Base-by-base conservation (phyloP, 2,329 filamentous ascomycete species). In the Blastomyces emzantsi region DNA sequence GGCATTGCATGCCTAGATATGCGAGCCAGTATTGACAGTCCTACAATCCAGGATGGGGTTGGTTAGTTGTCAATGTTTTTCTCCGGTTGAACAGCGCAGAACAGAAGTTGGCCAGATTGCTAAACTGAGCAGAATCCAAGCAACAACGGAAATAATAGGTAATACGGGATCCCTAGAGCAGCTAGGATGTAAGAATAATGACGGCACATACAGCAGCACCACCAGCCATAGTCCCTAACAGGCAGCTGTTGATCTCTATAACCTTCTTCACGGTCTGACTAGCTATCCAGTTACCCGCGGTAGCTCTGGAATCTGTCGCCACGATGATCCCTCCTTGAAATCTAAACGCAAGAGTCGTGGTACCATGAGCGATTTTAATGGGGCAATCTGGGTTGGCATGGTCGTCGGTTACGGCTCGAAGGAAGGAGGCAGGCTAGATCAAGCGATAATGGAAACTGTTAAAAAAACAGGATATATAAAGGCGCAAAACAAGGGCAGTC, bases 201-300 rank as follows among this genome's bases (percentile, higher is more conserved):
- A n/a, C 9, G 9, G 39, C 64, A 78, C 85, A 75, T 80, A 88
- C 86, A 78, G 94, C 94, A 74, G 94, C 94, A 80, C 94, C 94
- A 78, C 94, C 94, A 67, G 94, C 94, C 93, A 99, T 96, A 70
- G 94, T 99, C 69, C 94, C 94, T 73, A 99, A 81, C 78, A 99
- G 84, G 78, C 88, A 89, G 79, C 84, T 90, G 82, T 96, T 96
- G 83, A 96, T 96, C 84, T 96, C 92, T 75, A 99, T 97, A 70
- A 99, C 94, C 85, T 99, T 99, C 87, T 99, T 99, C 75, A 99
- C 94, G 62, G 94, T 99, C 84, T 99, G 94, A 80, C 90, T 96
- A 69, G 94, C 94, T 79, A 99, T 99, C 94, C 94, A 99, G 85
- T 94, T 95, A 73, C 94, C 94, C 39, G 94, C 93, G 58, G 94